A percentile compares a stretch with the other conserved stretches of the same genome.
Evolutionary conservation across 2,329 filamentous ascomycete species (phyloP).

Genomic region (Alternaria tenuissima): DNA sequence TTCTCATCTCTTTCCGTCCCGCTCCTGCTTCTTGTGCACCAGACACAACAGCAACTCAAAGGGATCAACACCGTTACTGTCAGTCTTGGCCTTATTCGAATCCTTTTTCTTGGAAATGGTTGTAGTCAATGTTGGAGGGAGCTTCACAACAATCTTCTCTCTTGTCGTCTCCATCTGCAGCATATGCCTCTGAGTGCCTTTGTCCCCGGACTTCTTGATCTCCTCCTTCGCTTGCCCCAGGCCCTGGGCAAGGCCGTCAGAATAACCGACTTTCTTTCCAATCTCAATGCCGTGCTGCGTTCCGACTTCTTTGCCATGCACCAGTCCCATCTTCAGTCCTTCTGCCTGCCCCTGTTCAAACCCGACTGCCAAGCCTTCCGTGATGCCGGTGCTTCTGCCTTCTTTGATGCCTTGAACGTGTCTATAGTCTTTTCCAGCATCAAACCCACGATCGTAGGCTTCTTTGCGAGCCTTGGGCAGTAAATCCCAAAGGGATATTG

Average conservation of each 20-base stretch:
- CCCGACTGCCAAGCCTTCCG: not conserved
- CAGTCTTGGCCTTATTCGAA: not conserved
- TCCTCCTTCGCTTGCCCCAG: not conserved
- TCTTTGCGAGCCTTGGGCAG: slow-evolving; percentile 4
- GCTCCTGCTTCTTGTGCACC: not conserved
- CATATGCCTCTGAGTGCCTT: not conserved
- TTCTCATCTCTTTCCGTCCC: not conserved
- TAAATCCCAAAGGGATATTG: slow-evolving; percentile 5
- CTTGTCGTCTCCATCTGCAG: not conserved
- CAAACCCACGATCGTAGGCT: slow-evolving; percentile 5
- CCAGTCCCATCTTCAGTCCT: not conserved
- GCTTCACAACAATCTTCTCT: not conserved
- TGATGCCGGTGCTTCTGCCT: not conserved
- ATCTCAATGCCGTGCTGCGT: not conserved
- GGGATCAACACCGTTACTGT: slow-evolving; percentile 2
- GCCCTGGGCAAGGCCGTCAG: not conserved
- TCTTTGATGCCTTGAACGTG: not conserved
- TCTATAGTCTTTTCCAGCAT: not conserved
- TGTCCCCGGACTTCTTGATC: not conserved
- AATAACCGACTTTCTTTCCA: not conserved
- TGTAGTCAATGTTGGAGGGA: not conserved
- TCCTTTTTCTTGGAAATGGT: not conserved
- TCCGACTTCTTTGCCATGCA: not conserved
- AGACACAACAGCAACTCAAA: slow-evolving; percentile 5
- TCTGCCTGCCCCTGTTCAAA: not conserved